Conservation (phyloP, 2,329 filamentous ascomycete species). For the Cladosporium austrohemisphaericum region DNA sequence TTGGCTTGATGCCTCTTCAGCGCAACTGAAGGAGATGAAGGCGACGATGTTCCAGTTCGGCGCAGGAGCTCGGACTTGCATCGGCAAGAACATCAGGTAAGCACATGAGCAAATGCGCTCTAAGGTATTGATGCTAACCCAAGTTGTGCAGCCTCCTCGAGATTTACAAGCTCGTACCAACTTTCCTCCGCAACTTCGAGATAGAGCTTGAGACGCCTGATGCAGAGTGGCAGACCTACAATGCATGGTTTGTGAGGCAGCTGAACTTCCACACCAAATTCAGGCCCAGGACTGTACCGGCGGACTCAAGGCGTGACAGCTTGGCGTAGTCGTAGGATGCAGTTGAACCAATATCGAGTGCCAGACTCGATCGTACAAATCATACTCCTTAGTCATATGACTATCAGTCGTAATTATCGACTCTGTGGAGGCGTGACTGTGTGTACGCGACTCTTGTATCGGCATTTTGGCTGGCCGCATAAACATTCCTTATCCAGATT, state of each 20-base stretch:
- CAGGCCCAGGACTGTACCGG: constrained; percentile 28
- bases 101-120: too few species aligned
- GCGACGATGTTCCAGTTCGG: constrained; percentile 71
- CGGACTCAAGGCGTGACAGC: constrained; percentile 13
- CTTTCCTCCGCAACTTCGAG: constrained; percentile 63
- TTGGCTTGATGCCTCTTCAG: constrained; percentile 55
- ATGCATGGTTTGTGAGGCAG: constrained; percentile 54
- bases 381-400: neutral
- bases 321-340: too few species aligned
- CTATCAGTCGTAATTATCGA: neutral
- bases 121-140: too few species aligned
- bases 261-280: constrained; percentile 44
- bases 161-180: constrained; percentile 51
- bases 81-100: constrained; percentile 51
- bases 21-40: constrained; percentile 62
- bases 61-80: constrained; percentile 65
- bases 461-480: constrained; percentile 52
- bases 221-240: constrained; percentile 46
- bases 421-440: constrained; percentile 8
- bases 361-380: neutral
- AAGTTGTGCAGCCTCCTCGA: constrained; percentile 40
- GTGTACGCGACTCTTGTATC: constrained; percentile 34
- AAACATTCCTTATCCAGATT: constrained; percentile 54
- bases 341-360: too few species aligned
- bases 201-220: constrained; percentile 42